Evolutionary conservation across 495 filamentous ascomycete species (phyloP), one percentile per base, ranked within the genome.

Genomic region (Viridothelium virens): DNA sequence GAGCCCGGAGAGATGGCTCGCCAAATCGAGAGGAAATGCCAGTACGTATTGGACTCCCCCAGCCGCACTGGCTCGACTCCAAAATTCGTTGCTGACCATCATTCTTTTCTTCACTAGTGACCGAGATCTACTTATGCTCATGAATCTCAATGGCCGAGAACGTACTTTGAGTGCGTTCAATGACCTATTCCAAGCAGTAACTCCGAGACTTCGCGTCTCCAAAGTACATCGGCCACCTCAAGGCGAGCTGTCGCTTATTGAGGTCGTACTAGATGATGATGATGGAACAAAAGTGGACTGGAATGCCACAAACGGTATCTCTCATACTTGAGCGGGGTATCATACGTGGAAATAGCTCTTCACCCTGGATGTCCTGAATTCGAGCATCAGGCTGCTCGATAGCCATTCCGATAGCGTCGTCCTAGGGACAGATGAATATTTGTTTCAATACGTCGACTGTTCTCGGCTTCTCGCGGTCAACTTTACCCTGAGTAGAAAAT

Each of bases 71-170:
- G 25, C 25, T 25, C 25, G 25, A 25, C 25, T 25, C 25, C 25
- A 25, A 25, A 25, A 25, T 25, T 25, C 25, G 25, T 25, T 25
- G 25, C 25, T 25, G 25, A 25, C 25, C 25, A 25, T 25, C 25
- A 25, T 25, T 25, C 25, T 25, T 25, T 36, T 9, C 16, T 37
- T 2, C 38, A 33, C 16, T 48, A 64, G 62, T 39, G 64, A 65
- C 39, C 64, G 64, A 2, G 64, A 65, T 25, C 14, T 65, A 31
- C 64, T 65, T 12, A 65, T 65, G 64, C 46, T 65, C 2, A 65
- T 65, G 64, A 65, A 65, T 41, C 36, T 65, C 18, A 65, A 65
- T 25, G 64, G 64, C 33, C 41, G 46, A 2, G 64, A 65, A 38
- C 44, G 64, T 0, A 56, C 64, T 2, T 34, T 56, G 38, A 38